phyloP scores from a whole-genome alignment of 108 stramenopile genomes.

The Hondaea fermentalgiana region DNA sequence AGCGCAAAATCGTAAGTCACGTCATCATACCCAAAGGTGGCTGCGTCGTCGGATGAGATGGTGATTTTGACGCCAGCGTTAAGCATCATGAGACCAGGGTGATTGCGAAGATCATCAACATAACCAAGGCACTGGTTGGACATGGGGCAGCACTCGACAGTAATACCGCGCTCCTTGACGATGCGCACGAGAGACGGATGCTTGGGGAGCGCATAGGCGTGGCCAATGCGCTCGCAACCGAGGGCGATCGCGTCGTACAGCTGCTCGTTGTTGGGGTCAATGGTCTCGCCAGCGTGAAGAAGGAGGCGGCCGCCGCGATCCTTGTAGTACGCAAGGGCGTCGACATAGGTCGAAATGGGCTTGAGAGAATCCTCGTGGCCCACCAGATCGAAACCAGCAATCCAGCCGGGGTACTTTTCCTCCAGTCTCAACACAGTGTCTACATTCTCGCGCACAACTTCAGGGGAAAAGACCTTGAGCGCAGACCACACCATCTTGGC shows the following conservation, averaged over 20 bases:
- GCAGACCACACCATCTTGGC: slow-evolving; percentile 6
- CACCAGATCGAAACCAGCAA: slow-evolving; percentile 4
- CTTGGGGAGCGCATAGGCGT: slow-evolving; percentile 16
- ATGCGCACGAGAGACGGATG: background rate
- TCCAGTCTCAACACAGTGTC: background rate
- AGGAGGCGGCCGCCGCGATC: background rate
- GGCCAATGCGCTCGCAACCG: slow-evolving; percentile 1
- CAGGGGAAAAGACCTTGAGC: background rate
- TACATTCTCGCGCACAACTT: background rate
- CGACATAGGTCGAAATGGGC: background rate
- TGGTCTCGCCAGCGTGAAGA: slow-evolving; percentile 7
- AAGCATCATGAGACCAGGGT: slow-evolving; percentile 11
- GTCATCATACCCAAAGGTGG: slow-evolving; percentile 3
- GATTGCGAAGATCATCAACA: background rate
- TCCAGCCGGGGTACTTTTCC: background rate
- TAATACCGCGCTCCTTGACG: background rate
- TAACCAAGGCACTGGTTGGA: slow-evolving; percentile 6
- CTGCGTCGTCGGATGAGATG: background rate
- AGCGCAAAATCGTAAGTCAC: background rate
- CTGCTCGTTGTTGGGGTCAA: background rate
- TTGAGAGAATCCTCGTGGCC: background rate
- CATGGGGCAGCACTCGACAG: slow-evolving; percentile 15
- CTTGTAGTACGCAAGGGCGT: slow-evolving; percentile 1
- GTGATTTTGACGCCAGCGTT: background rate
- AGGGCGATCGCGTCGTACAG: background rate